Evolutionary conservation across 352 stramenopile genomes (phyloP).

Genomic region (Pythium apleroticum): DNA sequence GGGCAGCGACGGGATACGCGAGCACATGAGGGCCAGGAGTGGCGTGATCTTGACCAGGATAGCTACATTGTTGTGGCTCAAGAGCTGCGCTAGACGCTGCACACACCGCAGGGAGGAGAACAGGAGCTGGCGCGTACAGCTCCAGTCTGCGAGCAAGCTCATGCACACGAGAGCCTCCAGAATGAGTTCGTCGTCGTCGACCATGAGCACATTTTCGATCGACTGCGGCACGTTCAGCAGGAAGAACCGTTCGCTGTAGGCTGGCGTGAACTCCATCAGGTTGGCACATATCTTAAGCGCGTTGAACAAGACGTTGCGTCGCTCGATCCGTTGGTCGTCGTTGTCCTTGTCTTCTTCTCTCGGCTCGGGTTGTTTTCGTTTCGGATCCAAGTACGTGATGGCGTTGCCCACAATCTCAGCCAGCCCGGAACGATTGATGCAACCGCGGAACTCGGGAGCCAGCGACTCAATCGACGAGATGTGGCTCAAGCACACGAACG

Average conservation of each 20-base stretch:
- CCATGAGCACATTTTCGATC: conserved; percentile 50
- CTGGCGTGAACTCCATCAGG: conserved; percentile 40
- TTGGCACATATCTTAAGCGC: conserved; percentile 41
- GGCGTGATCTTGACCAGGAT: conserved; percentile 47
- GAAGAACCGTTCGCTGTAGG: conserved; percentile 43
- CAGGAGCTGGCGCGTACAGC: conserved; percentile 21
- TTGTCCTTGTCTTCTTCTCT: background rate
- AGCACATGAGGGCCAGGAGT: conserved; percentile 50
- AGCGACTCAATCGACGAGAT: conserved; percentile 34
- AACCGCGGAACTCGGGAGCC: conserved; percentile 29
- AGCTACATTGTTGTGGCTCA: conserved; percentile 12
- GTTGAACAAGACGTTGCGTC: conserved; percentile 31
- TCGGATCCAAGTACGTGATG: conserved; percentile 38
- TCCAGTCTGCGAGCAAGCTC: conserved; percentile 31
- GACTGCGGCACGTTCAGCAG: conserved; percentile 33
- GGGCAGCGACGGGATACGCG: conserved; percentile 43
- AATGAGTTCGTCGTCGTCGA: conserved; percentile 45
- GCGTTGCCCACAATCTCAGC: conserved; percentile 46
- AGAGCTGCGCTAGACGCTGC: conserved; percentile 23
- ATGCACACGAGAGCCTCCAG: conserved; percentile 37
- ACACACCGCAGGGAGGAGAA: conserved; percentile 34
- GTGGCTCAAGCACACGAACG: conserved; percentile 44
- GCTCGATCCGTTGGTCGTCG: background rate
- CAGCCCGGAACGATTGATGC: conserved; percentile 40
- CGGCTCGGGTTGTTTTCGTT: background rate